Evolutionary conservation across 495 filamentous ascomycete species (phyloP), one percentile per base, ranked within the genome.

Genomic region (Annulohypoxylon moriforme): DNA sequence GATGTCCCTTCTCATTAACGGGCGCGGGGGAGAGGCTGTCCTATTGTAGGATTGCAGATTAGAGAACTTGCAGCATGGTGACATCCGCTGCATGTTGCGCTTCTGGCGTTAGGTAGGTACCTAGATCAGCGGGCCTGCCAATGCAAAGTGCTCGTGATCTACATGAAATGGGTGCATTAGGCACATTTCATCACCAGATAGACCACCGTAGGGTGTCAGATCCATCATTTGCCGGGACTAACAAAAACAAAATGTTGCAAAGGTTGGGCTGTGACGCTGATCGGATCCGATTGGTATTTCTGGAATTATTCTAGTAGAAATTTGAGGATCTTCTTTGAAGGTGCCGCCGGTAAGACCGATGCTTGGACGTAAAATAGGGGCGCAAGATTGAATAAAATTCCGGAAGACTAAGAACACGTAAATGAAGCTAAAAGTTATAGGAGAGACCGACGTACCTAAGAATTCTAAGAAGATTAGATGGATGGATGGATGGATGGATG

Each of bases 71-170:
- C 52, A 65, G 65, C 34, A 60, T 65, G 71, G 71, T 73, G 60
- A 66, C 65, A 73, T 65, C 60, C 56, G 61, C 61, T 69, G 71
- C 66, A 73, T 73, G 71, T 73, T 73, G 62, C 71, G 66, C 66
- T 66, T 69, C 40, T 34, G 61, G 66, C 61, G 66, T 65, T 64
- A 57, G 56, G 50, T 62, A 53, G 20, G 31, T 63, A 65, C 62
- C 47, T 58, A 50, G 66, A 73, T 69, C 59, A 67, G 66, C 71
- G 71, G 66, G 61, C 46, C 62, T 69, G 57, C 61, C 13, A 52
- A 69, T 69, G 71, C 66, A 67, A 57, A 67, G 47, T 29, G 44
- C 57, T 63, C 62, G 71, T 69, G 71, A 73, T 73, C 62, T 69
- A 73, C 71, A 67, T 64, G 62, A 65, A 58, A 69, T 63, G 56